Percentiles rank a stretch among this genome's conserved stretches.
Evolutionary conservation across 1,284 basidiomycete genomes (phyloP).

Genomic region (Tilletia indica): DNA sequence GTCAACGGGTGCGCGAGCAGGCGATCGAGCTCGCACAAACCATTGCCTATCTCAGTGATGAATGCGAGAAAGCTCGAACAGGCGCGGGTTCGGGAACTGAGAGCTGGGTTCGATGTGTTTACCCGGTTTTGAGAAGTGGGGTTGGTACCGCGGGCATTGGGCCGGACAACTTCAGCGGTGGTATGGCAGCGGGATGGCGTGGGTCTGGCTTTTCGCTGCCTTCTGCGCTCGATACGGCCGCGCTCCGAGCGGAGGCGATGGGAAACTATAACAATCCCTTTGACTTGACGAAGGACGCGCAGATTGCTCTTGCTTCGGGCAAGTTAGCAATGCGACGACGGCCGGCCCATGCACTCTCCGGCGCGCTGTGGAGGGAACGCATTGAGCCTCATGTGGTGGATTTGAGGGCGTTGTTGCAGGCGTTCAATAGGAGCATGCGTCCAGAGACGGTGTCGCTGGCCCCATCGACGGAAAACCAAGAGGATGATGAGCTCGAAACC

Average conservation of each 20-base stretch:
- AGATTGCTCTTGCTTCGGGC: constrained; percentile 33
- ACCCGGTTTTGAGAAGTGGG: constrained; percentile 35
- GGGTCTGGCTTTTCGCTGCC: constrained; percentile 56
- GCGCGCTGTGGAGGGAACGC: constrained; percentile 2
- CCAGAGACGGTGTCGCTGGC: neutral
- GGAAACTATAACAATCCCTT: constrained; percentile 35
- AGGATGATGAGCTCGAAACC: neutral
- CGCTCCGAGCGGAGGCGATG: constrained; percentile 34
- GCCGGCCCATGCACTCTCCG: constrained; percentile 29
- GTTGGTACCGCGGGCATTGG: constrained; percentile 40
- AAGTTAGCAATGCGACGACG: constrained; percentile 35
- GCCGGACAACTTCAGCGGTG: constrained; percentile 43
- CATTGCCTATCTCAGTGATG: neutral
- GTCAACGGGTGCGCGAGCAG: constrained; percentile 46
- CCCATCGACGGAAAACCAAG: too few relatives aligned
- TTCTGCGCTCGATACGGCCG: constrained; percentile 35
- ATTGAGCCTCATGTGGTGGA: constrained; percentile 6
- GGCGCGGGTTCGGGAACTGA: neutral
- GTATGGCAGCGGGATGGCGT: constrained; percentile 53
- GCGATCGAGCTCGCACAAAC: constrained; percentile 38
- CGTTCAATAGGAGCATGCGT: neutral
- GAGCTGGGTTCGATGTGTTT: constrained; percentile 31
- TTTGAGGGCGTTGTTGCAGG: neutral
- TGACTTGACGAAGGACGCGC: constrained; percentile 36
- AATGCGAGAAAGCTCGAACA: constrained; percentile 2